Evolutionary conservation across 2,329 filamentous ascomycete species (phyloP).

Genomic region (Xylariales sp.): DNA sequence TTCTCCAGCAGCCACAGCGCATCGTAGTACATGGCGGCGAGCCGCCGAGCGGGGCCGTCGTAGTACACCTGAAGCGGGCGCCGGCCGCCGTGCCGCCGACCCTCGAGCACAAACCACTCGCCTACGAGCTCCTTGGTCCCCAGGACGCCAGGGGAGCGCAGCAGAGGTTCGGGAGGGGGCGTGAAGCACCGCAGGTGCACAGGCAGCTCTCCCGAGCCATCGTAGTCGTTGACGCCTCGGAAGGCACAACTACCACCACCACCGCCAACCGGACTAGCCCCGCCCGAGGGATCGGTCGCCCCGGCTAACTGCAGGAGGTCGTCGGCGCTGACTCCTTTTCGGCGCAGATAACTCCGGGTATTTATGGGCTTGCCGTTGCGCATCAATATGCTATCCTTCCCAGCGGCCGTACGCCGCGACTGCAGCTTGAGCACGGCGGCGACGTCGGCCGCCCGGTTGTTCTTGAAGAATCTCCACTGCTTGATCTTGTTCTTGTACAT

Average conservation of each 20-base stretch:
- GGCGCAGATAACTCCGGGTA: constrained; percentile 20
- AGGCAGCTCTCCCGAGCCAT: constrained; percentile 15
- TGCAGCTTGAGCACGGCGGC: constrained; percentile 21
- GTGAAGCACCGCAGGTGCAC: constrained; percentile 21
- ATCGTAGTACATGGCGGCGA: constrained; percentile 2
- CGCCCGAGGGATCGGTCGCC: neutral
- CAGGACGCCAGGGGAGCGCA: constrained; percentile 15
- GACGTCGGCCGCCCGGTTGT: constrained; percentile 23
- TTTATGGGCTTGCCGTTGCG: constrained; percentile 22
- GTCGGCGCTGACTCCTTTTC: constrained; percentile 19
- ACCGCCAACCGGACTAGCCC: too few relatives aligned
- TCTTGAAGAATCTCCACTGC: constrained; percentile 27
- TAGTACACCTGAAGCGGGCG: constrained; percentile 2
- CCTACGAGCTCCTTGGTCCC: constrained; percentile 16
- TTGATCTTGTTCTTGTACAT: constrained; percentile 27
- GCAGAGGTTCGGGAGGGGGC: constrained; percentile 13
- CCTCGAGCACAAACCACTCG: constrained; percentile 12
- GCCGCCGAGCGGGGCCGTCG: neutral
- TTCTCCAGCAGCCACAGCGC: constrained; percentile 14
- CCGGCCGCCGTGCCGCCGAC: neutral
- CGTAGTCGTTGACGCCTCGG: neutral
- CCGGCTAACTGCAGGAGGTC: constrained; percentile 19
- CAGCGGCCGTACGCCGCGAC: constrained; percentile 18
- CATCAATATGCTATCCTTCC: constrained; percentile 21
- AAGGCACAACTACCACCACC: too few relatives aligned